Percentiles rank a stretch among this genome's conserved stretches.
Evolutionary conservation across 192 early-diverging fungal species (phyloP).

Genomic region (Oehlia diaphana): DNA sequence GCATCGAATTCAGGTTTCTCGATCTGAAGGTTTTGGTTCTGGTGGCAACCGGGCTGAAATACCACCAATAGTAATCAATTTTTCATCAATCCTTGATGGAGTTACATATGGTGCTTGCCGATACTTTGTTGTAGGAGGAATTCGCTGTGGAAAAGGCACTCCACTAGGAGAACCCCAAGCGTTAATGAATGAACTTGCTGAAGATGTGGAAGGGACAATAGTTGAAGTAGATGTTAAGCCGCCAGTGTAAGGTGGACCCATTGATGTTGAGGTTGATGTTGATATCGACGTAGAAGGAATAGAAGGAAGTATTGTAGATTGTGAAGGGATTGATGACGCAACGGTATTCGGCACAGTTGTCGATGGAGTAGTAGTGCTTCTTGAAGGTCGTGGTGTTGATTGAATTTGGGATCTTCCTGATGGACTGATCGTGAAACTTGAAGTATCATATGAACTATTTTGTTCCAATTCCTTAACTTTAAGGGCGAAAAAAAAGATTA

Average conservation of each 20-base stretch:
- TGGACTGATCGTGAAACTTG: neutral
- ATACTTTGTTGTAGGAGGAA: neutral
- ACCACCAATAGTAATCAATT: neutral
- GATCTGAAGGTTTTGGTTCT: neutral
- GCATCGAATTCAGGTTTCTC: neutral
- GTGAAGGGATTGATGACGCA: neutral
- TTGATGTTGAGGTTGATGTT: neutral
- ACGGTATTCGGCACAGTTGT: no score
- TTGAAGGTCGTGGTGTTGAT: neutral
- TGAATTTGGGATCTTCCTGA: no score
- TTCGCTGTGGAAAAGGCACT: neutral
- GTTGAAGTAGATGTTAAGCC: neutral
- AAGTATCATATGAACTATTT: neutral
- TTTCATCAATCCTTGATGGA: neutral
- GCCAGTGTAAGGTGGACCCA: neutral
- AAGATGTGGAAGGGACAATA: neutral
- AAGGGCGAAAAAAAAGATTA: neutral
- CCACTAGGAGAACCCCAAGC: neutral
- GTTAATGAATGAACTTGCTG: neutral
- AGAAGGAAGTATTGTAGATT: neutral
- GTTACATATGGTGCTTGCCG: neutral
- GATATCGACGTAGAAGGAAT: no score
- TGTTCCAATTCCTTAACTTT: neutral
- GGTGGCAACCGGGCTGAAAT: neutral
- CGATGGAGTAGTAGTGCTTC: neutral